Evolutionary conservation across 1,284 basidiomycete genomes (phyloP).

Genomic region (Malassezia brasiliensis): DNA sequence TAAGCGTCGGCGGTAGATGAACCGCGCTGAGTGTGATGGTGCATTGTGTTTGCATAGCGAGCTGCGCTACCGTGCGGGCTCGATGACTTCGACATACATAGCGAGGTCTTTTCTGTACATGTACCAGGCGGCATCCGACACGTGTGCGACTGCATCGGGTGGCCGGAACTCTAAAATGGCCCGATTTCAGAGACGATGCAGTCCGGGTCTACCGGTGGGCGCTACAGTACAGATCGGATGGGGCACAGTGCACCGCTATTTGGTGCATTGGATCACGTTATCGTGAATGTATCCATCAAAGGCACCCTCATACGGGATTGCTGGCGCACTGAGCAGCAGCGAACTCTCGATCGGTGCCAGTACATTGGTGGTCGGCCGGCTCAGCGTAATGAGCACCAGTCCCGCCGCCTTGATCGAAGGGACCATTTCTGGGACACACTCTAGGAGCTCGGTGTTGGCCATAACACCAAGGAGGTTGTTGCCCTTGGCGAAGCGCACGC

Average conservation of each 20-base stretch:
- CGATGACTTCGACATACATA: too few relatives aligned
- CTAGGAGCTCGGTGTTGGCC: conserved; percentile 72
- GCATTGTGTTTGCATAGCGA: too few relatives aligned
- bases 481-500: conserved; percentile 83
- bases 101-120: too few relatives aligned
- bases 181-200: not conserved
- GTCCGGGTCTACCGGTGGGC: not conserved
- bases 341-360: not conserved
- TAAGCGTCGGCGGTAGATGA: conserved; percentile 29
- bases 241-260: not conserved
- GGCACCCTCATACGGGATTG: conserved; percentile 9
- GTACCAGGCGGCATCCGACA: too few relatives aligned
- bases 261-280: conserved; percentile 31
- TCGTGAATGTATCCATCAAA: conserved; percentile 33
- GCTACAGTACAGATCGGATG: not conserved
- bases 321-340: not conserved
- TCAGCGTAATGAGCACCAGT: conserved; percentile 39
- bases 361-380: conserved; percentile 9
- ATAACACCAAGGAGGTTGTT: conserved; percentile 92
- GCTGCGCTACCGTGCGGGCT: too few relatives aligned
- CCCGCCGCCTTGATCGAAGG: conserved; percentile 40
- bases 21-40: too few relatives aligned
- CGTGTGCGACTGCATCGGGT: too few relatives aligned
- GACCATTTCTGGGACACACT: conserved; percentile 35
- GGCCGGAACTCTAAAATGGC: not conserved